These are phyloP conservation scores for Penicillium hordei DNA, from an alignment of 2,329 filamentous ascomycete species.

Conservation along the genomic window DNA sequence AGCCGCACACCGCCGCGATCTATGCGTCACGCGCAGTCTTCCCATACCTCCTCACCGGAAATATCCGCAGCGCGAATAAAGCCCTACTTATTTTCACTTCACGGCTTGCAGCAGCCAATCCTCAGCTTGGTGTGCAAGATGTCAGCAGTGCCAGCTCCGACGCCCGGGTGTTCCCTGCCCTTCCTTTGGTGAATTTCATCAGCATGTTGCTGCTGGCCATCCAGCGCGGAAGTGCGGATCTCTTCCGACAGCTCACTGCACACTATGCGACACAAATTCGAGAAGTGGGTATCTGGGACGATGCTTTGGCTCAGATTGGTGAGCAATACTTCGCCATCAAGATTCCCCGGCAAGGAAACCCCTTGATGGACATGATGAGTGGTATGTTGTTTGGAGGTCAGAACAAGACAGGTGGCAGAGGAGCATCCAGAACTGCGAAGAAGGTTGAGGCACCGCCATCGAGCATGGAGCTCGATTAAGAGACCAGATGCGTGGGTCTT, in stretches of 20 bases:
- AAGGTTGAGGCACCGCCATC: constrained; percentile 49
- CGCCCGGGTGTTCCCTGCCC: constrained; percentile 77
- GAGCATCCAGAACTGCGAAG: constrained; percentile 44
- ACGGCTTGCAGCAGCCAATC: constrained; percentile 58
- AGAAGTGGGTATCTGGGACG: constrained; percentile 76
- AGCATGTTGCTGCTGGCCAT: constrained; percentile 79
- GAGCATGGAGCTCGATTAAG: constrained; percentile 47
- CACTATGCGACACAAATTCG: constrained; percentile 79
- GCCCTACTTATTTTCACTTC: constrained; percentile 75
- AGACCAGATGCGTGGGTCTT: neutral
- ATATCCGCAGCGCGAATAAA: constrained; percentile 83
- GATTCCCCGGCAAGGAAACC: constrained; percentile 85
- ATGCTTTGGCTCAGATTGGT: constrained; percentile 78
- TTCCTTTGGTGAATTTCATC: constrained; percentile 95
- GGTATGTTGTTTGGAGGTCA: constrained; percentile 75
- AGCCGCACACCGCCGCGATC: constrained; percentile 79
- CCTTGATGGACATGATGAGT: constrained; percentile 97
- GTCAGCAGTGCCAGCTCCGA: constrained; percentile 74
- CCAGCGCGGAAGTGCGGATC: constrained; percentile 72
- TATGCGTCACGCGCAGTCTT: constrained; percentile 86
- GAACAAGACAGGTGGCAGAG: constrained; percentile 39
- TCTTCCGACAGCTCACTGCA: constrained; percentile 76
- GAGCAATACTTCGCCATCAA: constrained; percentile 97
- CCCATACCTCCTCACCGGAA: constrained; percentile 86
- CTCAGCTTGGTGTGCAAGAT: constrained; percentile 71